These are phyloP conservation scores for Bisporella sp. DNA, from an alignment of 2,329 filamentous ascomycete genomes.

Conservation along the genomic window DNA sequence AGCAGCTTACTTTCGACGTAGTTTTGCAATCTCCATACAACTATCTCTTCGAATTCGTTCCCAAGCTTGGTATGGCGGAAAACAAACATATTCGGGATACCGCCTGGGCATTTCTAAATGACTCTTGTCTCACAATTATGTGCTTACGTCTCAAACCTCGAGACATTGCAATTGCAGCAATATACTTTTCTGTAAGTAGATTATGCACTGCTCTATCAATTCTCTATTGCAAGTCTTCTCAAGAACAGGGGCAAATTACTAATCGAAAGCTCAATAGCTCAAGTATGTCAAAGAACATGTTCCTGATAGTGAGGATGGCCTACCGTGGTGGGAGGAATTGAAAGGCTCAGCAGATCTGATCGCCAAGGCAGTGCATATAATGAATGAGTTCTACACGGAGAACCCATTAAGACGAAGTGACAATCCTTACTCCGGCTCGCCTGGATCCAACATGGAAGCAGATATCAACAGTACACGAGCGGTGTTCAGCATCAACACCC, in stretches of 20 bases:
- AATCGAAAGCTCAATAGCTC: too few relatives aligned
- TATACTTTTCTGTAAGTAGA: slow-evolving; percentile 64
- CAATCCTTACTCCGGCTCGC: slow-evolving; percentile 19
- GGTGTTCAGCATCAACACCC: background rate
- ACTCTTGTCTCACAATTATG: slow-evolving; percentile 76
- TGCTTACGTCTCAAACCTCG: slow-evolving; percentile 74
- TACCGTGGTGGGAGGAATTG: slow-evolving; percentile 82
- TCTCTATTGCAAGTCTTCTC: too few relatives aligned
- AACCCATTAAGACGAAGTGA: slow-evolving; percentile 46
- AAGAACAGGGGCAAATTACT: too few relatives aligned
- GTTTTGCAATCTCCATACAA: slow-evolving; percentile 85
- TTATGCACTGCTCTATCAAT: too few relatives aligned
- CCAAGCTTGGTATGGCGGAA: slow-evolving; percentile 64
- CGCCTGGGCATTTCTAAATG: slow-evolving; percentile 91
- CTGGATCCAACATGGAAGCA: slow-evolving; percentile 6
- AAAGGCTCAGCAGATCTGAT: slow-evolving; percentile 66
- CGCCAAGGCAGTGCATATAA: slow-evolving; percentile 64
- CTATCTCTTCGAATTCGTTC: slow-evolving; percentile 73
- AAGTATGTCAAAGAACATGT: slow-evolving; percentile 68
- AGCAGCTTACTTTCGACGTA: slow-evolving; percentile 88
- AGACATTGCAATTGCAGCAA: slow-evolving; percentile 75
- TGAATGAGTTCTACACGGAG: slow-evolving; percentile 62
- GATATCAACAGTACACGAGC: slow-evolving; percentile 2
- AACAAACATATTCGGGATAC: slow-evolving; percentile 79
- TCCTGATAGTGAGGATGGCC: slow-evolving; percentile 62